Evolutionary conservation across 2,329 filamentous ascomycete species (phyloP), one percentile per base, ranked within the genome.

Genomic region (Calonectria pauciramosa): DNA sequence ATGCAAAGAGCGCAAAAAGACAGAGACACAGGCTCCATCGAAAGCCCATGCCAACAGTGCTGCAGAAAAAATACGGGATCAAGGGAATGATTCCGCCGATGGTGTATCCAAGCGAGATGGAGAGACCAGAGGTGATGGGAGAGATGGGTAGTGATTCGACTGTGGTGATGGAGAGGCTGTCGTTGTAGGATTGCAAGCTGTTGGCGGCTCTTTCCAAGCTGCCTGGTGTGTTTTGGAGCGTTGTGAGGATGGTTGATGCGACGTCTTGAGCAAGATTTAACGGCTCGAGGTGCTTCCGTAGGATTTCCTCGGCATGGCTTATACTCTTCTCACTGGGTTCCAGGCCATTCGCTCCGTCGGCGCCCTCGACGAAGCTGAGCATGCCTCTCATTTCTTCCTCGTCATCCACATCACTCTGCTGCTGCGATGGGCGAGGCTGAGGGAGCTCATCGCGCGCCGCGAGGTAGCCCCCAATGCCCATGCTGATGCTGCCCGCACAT

Each of bases 381-480:
- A 84, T 84, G 7, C 81, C 79, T 0, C 70, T 68, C 9, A 68
- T 70, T 51, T 82, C 80, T 30, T 83, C 80, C 1, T 81, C 76
- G 16, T 80, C 77, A 1, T 54, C 49, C 0, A 44, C 23, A 8
- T n/a, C 67, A 1, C 59, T 4, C 3, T 54, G 9, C 6, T 64
- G 32, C 28, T 56, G 26, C 16, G 51, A 11, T 26, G 32, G 11
- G 6, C 32, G 71, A 7, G 66, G 10, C 13, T 49, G 60, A 13
- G 59, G 67, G 8, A 49, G 49, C 18, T 85, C 84, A 49, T 80
- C 89, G 80, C 81, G 85, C 69, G 92, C 92, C 1, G 92, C 91
- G 1, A 95, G 85, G 79, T 93, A 95, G 16, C 92, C 93, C 23
- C 93, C 92, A 18, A 95, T 88, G 3, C 93, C 93, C 93, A 95